These are phyloP conservation scores for Lagenidium sp. DNA, from an alignment of 352 stramenopile species.

Conservation along the genomic window DNA sequence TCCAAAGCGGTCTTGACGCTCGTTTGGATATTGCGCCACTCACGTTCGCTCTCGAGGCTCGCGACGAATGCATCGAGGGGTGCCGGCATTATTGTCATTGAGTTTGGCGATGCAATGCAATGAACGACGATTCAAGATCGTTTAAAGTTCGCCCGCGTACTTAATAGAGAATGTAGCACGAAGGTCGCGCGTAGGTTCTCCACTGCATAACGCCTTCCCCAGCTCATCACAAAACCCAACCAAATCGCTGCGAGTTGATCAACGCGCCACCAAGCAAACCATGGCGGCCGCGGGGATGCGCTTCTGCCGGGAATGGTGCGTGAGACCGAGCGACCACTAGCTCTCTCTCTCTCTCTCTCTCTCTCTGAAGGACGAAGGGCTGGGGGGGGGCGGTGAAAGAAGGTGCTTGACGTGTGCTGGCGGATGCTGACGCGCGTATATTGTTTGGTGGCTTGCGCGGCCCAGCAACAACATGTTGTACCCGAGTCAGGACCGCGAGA, in stretches of 20 bases:
- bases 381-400: too few species aligned
- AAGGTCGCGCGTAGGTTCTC: conserved; percentile 7
- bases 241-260: too few species aligned
- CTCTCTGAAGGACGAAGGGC: not conserved
- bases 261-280: conserved; percentile 4
- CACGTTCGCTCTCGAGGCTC: conserved; percentile 29
- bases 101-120: not conserved
- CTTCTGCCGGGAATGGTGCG: conserved; percentile 84
- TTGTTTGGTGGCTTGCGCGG: too few species aligned
- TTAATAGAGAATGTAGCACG: conserved; percentile 8
- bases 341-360: not conserved
- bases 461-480: conserved; percentile 90
- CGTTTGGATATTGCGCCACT: conserved; percentile 58
- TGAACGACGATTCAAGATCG: conserved; percentile 5
- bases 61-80: conserved; percentile 6
- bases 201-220: not conserved
- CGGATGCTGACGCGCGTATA: too few species aligned
- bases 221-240: not conserved
- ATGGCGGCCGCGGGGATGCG: conserved; percentile 82
- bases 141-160: conserved; percentile 10
- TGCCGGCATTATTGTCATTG: not conserved
- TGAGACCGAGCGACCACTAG: not conserved
- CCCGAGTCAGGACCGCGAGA: conserved; percentile 81
- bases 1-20: conserved; percentile 34
- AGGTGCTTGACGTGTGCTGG: too few species aligned